Evolutionary conservation across 148 eudicot species (phyloP), one percentile per base, ranked within the genome.

Genomic region (Vaccinium macrocarpon): DNA sequence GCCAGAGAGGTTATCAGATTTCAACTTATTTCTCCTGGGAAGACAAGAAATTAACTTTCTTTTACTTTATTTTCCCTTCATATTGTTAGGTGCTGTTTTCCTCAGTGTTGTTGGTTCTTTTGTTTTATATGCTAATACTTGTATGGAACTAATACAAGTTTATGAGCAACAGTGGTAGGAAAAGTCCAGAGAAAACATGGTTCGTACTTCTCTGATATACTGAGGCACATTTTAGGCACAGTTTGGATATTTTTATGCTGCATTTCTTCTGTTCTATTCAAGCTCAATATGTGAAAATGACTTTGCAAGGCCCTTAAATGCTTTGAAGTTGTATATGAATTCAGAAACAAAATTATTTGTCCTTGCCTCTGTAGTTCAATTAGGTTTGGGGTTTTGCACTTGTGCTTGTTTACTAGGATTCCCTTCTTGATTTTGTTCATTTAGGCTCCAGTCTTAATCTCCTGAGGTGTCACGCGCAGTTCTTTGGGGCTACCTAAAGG

Each of bases 311-410:
- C 10, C 70, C 70, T 64, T 64, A 0, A 64, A 32, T 64, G 23
- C 32, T 64, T 64, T 10, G 29, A 61, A 61, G 8, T 9, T n/a
- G 70, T 29, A 19, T 75, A 15, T 75, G 25, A 21, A 46, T 35
- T 15, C 16, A 19, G 21, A 21, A 75, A 18, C 11, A 21, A 75
- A 75, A 35, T 38, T 16, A 75, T 35, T 75, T 21, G 15, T n/a
- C 78, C 78, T 38, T 75, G 78, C 53, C 78, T 75, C 49, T 71
- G 76, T 48, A 71, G 53, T 25, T 46, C 78, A 75, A 75, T 48
- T 75, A 48, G 72, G 72, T 25, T 66, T 66, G 7, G 74, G 74
- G 29, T 70, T 25, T 25, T 25, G 46, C 74, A 15, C 4, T 55
- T 13, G 12, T 55, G 16, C 57, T 29, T 70, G n/a, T 62, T 62